Percentiles rank a stretch among this genome's conserved stretches.
Conservation (phyloP, 805 yeast genomes). For the Yarrowia osloensis region DNA sequence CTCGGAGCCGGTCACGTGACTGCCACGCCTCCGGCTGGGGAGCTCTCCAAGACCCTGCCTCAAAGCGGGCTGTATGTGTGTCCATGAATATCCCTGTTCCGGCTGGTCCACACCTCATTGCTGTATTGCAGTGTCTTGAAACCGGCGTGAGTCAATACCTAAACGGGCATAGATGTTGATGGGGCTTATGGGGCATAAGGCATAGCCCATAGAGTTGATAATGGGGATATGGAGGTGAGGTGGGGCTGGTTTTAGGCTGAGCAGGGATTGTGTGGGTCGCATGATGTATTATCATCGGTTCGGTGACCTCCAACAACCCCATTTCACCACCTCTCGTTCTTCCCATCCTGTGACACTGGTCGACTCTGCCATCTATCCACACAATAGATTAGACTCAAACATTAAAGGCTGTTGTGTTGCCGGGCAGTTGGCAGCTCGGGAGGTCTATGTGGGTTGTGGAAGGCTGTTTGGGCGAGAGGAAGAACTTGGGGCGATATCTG, state of each 20-base stretch:
- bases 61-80: too few relatives aligned
- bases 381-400: slow-evolving; percentile 27
- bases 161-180: slow-evolving; percentile 20
- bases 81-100: neutral
- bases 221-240: neutral
- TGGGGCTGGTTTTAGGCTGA: too few relatives aligned
- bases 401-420: slow-evolving; percentile 4
- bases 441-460: neutral
- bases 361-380: slow-evolving; percentile 26
- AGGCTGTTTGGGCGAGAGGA: neutral
- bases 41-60: neutral
- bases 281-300: too few relatives aligned
- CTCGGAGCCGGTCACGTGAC: too few relatives aligned
- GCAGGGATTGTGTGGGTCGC: too few relatives aligned
- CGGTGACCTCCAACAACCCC: too few relatives aligned
- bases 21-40: too few relatives aligned
- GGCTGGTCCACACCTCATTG: neutral
- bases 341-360: too few relatives aligned
- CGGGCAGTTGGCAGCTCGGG: slow-evolving; percentile 17
- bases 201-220: neutral
- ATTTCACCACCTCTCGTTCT: too few relatives aligned
- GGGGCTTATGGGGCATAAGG: slow-evolving; percentile 2
- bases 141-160: slow-evolving; percentile 23
- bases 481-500: too few relatives aligned
- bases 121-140: neutral